A percentile compares a stretch with the other conserved stretches of the same genome.
These are phyloP conservation scores for Pseudocercospora ulei DNA, from an alignment of 2,329 filamentous ascomycete species.

Conservation along the genomic window DNA sequence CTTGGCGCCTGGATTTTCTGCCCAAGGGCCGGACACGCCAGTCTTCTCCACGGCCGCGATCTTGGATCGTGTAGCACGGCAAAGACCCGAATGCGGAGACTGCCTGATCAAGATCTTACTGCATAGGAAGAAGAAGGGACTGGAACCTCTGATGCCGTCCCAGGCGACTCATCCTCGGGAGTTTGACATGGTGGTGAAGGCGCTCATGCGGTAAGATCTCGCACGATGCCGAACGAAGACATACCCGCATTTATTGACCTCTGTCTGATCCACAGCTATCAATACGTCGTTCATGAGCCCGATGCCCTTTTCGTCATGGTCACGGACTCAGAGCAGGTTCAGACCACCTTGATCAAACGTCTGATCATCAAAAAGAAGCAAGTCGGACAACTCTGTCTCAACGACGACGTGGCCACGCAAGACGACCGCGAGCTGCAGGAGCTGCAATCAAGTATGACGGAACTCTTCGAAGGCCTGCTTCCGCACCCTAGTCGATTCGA, in stretches of 20 bases:
- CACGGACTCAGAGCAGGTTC: slow-evolving; percentile 10
- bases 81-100: slow-evolving; percentile 7
- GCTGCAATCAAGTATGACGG: slow-evolving; percentile 1
- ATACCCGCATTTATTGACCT: too few relatives aligned
- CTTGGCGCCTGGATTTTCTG: slow-evolving; percentile 9
- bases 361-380: slow-evolving; percentile 7
- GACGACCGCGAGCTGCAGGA: background rate
- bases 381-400: slow-evolving; percentile 7
- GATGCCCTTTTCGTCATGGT: slow-evolving; percentile 13
- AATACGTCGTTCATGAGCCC: slow-evolving; percentile 8
- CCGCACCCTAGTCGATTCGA: slow-evolving; percentile 9
- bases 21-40: background rate
- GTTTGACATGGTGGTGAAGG: background rate
- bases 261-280: too few relatives aligned
- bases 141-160: slow-evolving; percentile 1
- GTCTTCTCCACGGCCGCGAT: slow-evolving; percentile 7
- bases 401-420: slow-evolving; percentile 1
- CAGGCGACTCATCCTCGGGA: background rate
- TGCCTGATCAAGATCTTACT: slow-evolving; percentile 4
- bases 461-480: slow-evolving; percentile 6
- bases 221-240: too few relatives aligned
- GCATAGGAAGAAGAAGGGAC: background rate
- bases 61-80: background rate
- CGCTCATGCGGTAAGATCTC: slow-evolving; percentile 8
- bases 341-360: slow-evolving; percentile 8